phyloP scores from a whole-genome alignment of 257 asterid species.

The Solanum sparsipilum region DNA sequence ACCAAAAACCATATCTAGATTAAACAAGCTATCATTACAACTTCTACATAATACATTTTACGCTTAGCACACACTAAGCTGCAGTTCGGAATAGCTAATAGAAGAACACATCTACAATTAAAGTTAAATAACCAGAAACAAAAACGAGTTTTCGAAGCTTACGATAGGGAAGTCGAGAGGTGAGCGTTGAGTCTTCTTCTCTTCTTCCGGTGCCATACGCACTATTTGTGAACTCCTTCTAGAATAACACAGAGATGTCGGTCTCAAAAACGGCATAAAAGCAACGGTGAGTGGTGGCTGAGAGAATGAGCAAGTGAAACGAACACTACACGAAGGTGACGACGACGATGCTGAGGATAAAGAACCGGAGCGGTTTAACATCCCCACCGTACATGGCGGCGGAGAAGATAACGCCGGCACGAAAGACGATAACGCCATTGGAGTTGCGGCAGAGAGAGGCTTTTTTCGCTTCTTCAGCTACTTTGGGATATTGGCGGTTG shows the following conservation, averaged over 20 bases:
- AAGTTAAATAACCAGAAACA: neutral
- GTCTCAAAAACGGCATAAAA: slow-evolving; percentile 5
- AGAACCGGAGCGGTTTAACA: neutral
- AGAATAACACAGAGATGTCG: slow-evolving; percentile 1
- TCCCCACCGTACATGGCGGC: slow-evolving; percentile 19
- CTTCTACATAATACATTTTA: neutral
- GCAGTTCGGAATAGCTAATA: neutral
- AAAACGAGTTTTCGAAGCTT: neutral
- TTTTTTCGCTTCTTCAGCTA: neutral
- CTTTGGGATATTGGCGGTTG: neutral
- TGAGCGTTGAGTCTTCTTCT: slow-evolving; percentile 89
- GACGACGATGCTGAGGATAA: slow-evolving; percentile 14
- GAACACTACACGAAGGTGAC: slow-evolving; percentile 12
- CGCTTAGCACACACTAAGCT: neutral
- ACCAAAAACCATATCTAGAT: neutral
- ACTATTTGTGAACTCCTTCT: slow-evolving; percentile 46
- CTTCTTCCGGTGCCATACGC: slow-evolving; percentile 91
- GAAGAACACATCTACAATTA: neutral
- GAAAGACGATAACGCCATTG: slow-evolving; percentile 37
- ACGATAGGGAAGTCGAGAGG: slow-evolving; percentile 88
- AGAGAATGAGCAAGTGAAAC: slow-evolving; percentile 12
- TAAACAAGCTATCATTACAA: neutral
- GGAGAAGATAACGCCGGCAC: slow-evolving; percentile 22
- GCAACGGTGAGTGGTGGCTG: slow-evolving; percentile 4
- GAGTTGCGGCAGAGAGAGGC: neutral